phyloP scores from a whole-genome alignment of 2,329 filamentous ascomycete genomes.

The Trichophyton mentagrophytes region DNA sequence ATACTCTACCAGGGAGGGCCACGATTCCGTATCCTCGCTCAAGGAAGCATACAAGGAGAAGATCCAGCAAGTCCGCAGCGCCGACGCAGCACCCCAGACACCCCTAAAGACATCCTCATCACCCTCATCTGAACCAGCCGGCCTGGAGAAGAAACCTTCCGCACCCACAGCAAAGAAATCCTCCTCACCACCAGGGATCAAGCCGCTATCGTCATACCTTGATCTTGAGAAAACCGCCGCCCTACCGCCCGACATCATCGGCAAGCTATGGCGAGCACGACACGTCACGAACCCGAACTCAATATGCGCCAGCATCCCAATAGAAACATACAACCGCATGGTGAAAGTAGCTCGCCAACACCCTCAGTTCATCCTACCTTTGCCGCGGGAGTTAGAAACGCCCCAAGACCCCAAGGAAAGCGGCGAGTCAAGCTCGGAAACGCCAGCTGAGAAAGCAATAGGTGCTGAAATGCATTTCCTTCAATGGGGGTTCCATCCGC shows the following conservation, averaged over 20 bases:
- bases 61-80: conserved; percentile 58
- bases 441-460: conserved; percentile 28
- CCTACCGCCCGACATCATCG: conserved; percentile 69
- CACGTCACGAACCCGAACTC: conserved; percentile 60
- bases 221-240: conserved; percentile 64
- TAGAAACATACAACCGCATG: conserved; percentile 61
- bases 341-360: conserved; percentile 56
- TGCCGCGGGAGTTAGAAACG: conserved; percentile 40
- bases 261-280: conserved; percentile 77
- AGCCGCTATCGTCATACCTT: conserved; percentile 55
- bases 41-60: conserved; percentile 75
- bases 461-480: conserved; percentile 84
- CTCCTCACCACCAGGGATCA: conserved; percentile 40
- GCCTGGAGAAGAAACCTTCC: conserved; percentile 7
- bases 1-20: conserved; percentile 47
- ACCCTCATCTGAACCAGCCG: conserved; percentile 19
- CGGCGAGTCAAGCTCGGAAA: conserved; percentile 36
- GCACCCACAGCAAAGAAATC: conserved; percentile 15
- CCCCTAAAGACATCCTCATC: conserved; percentile 17
- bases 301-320: conserved; percentile 72
- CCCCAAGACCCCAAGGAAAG: conserved; percentile 17
- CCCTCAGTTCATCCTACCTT: conserved; percentile 82
- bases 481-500: conserved; percentile 83
- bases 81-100: conserved; percentile 31
- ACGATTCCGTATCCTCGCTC: conserved; percentile 46